Evolutionary conservation across 768 basidiomycete genomes (phyloP).

Genomic region (Xerocomus potaroensis): DNA sequence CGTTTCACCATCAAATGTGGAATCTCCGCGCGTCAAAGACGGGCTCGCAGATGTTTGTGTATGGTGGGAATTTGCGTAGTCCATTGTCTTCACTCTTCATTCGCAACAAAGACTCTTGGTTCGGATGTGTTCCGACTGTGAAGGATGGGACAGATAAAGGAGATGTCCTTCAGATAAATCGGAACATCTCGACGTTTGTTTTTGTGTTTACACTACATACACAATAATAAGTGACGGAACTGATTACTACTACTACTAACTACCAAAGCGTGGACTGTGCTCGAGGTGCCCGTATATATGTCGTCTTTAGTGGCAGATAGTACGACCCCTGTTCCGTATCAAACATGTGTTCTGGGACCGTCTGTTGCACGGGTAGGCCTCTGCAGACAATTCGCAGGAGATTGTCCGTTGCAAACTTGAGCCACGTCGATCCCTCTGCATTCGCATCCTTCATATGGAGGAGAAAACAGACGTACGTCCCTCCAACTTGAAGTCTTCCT

Average conservation of each 20-base stretch:
- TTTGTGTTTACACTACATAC: too few species aligned
- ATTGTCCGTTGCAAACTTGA: constrained; percentile 25
- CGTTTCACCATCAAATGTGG: not conserved
- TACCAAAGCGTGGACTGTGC: constrained; percentile 1
- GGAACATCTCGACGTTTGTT: too few species aligned
- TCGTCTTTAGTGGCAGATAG: constrained; percentile 7
- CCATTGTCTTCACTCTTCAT: too few species aligned
- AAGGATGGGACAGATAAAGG: too few species aligned
- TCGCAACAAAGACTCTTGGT: too few species aligned
- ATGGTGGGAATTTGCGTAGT: too few species aligned
- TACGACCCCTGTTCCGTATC: constrained; percentile 1
- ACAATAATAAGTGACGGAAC: too few species aligned
- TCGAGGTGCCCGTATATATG: constrained; percentile 13
- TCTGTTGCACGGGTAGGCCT: not conserved
- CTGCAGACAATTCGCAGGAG: constrained; percentile 14
- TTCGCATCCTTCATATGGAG: constrained; percentile 7
- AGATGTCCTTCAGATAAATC: too few species aligned
- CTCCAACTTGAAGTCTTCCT: constrained; percentile 15
- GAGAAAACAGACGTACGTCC: constrained; percentile 22
- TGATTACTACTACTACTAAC: too few species aligned
- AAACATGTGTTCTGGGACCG: not conserved
- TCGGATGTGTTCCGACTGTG: too few species aligned
- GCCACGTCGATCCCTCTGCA: constrained; percentile 13
- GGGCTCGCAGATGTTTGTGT: not conserved
- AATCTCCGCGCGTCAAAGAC: not conserved